A percentile compares a stretch with the other conserved stretches of the same genome.
These are phyloP conservation scores for Paraleonurus japonicus DNA, from an alignment of 257 asterid genomes.

Conservation along the genomic window DNA sequence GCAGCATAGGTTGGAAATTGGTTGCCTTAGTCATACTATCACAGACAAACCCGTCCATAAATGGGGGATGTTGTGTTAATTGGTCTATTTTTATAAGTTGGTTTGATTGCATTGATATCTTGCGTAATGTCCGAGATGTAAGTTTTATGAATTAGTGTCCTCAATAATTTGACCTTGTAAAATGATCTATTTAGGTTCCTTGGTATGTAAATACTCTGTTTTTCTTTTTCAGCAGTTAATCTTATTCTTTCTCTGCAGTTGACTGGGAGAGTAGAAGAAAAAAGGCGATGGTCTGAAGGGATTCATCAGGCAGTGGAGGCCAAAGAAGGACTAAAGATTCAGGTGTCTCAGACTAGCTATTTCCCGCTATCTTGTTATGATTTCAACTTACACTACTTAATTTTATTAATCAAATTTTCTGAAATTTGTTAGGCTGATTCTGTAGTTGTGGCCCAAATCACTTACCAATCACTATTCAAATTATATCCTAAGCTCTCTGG, in stretches of 20 bases:
- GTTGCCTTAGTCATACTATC: neutral
- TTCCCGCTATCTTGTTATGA: slow-evolving; percentile 2
- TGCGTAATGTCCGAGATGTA: neutral
- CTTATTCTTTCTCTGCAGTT: slow-evolving; percentile 47
- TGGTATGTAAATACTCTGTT: slow-evolving; percentile 9
- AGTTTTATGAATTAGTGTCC: slow-evolving; percentile 8
- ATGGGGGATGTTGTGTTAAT: neutral
- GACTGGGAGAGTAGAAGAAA: slow-evolving; percentile 98
- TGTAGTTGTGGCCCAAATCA: slow-evolving; percentile 97
- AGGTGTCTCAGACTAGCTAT: slow-evolving; percentile 44
- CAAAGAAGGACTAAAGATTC: slow-evolving; percentile 87
- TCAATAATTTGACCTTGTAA: neutral
- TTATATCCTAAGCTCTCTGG: slow-evolving; percentile 96
- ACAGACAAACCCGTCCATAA: neutral
- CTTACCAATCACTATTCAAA: slow-evolving; percentile 93
- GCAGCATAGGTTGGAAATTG: neutral
- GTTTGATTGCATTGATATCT: neutral
- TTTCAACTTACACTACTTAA: neutral
- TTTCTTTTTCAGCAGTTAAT: slow-evolving; percentile 51
- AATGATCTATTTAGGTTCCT: slow-evolving; percentile 6
- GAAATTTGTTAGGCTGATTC: slow-evolving; percentile 72
- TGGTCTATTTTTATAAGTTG: neutral
- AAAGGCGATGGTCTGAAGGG: slow-evolving; percentile 97
- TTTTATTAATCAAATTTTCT: slow-evolving; percentile 18
- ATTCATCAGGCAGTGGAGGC: slow-evolving; percentile 99